Conservation (phyloP, 2,329 filamentous ascomycete species). For the Fusarium lateritium region DNA sequence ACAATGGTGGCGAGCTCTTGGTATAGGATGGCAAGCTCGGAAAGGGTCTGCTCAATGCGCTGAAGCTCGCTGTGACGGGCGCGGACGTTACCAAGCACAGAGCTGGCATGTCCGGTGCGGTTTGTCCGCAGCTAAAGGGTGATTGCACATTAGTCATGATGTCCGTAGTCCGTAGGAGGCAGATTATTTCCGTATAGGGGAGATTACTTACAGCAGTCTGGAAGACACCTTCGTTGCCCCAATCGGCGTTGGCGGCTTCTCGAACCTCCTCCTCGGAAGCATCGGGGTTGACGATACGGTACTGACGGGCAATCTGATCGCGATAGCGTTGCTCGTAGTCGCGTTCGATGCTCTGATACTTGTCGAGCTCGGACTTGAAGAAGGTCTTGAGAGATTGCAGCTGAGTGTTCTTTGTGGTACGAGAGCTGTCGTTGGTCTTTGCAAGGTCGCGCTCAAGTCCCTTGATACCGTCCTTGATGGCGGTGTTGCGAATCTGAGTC, state of each 20-base stretch:
- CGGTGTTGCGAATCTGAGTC: conserved; percentile 80
- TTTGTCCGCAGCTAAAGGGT: conserved; percentile 77
- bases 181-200: not conserved
- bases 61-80: conserved; percentile 88
- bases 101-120: conserved; percentile 79
- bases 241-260: conserved; percentile 78
- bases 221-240: conserved; percentile 86
- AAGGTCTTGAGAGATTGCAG: conserved; percentile 78
- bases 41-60: conserved; percentile 82
- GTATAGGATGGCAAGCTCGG: conserved; percentile 79
- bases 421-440: conserved; percentile 72
- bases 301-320: conserved; percentile 85
- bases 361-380: conserved; percentile 79
- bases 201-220: conserved; percentile 78
- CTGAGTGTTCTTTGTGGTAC: conserved; percentile 78
- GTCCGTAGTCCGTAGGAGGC: conserved; percentile 2
- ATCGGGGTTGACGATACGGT: conserved; percentile 85
- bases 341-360: conserved; percentile 79
- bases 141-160: conserved; percentile 31
- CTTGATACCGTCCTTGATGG: conserved; percentile 85
- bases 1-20: conserved; percentile 82
- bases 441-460: conserved; percentile 79
- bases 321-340: conserved; percentile 79
- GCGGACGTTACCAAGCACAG: conserved; percentile 82
- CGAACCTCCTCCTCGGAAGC: conserved; percentile 81